A percentile compares a stretch with the other conserved stretches of the same genome.
phyloP scores from a whole-genome alignment of 2,329 filamentous ascomycete species.

The Emergomyces orientalis region DNA sequence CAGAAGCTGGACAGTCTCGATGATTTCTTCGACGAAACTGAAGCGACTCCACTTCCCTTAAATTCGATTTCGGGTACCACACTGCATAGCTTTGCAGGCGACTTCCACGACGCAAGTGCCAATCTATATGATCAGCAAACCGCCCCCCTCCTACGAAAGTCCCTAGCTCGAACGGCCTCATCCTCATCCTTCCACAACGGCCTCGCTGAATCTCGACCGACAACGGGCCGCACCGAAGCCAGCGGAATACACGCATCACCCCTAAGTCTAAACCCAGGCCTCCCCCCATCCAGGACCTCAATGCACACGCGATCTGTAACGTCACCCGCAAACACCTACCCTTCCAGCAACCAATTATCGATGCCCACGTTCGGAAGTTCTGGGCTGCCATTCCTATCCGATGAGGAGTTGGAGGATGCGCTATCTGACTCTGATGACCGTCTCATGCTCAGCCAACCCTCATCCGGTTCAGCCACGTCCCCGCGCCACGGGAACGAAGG shows the following conservation, averaged over 20 bases:
- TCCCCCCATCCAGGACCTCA: conserved; percentile 47
- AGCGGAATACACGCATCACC: conserved; percentile 46
- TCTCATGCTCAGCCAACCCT: conserved; percentile 22
- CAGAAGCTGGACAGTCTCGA: conserved; percentile 69
- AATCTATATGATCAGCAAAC: conserved; percentile 90
- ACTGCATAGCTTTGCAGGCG: conserved; percentile 46
- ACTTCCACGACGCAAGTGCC: conserved; percentile 63
- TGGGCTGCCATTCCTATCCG: conserved; percentile 56
- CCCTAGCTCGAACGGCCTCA: conserved; percentile 60
- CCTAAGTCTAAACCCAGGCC: conserved; percentile 40
- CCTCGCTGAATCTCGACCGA: conserved; percentile 62
- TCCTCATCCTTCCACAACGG: conserved; percentile 76
- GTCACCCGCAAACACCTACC: conserved; percentile 54
- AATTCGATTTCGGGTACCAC: conserved; percentile 29
- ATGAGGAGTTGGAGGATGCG: conserved; percentile 68
- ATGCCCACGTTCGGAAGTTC: conserved; percentile 47
- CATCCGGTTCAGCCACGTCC: conserved; percentile 18
- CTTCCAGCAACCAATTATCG: conserved; percentile 27
- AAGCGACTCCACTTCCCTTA: conserved; percentile 50
- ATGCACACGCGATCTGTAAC: conserved; percentile 78
- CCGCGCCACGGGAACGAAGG: conserved; percentile 31
- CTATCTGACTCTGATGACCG: conserved; percentile 79
- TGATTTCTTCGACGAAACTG: conserved; percentile 67
- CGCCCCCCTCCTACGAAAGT: conserved; percentile 78
- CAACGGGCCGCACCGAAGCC: conserved; percentile 45